Evolutionary conservation across 805 yeast species (phyloP).

Genomic region (Starmerella sp.): DNA sequence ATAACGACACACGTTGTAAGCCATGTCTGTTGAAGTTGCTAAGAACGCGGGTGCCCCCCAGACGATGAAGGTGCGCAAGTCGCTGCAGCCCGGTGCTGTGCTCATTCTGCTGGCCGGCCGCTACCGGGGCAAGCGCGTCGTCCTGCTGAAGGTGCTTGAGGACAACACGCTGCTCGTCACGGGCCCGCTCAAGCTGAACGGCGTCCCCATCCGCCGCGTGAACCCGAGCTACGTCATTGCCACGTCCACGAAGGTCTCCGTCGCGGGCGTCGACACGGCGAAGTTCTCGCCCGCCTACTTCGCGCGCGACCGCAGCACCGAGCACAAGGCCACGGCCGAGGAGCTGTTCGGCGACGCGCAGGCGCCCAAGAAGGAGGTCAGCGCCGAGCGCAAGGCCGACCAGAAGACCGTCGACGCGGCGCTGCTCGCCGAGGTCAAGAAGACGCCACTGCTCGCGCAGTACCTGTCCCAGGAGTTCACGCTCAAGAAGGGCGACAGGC

Average conservation of each 20-base stretch:
- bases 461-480: conserved; percentile 93
- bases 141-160: conserved; percentile 89
- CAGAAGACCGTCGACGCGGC: conserved; percentile 93
- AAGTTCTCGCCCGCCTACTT: conserved; percentile 92
- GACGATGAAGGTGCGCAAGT: conserved; percentile 91
- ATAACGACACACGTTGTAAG: not conserved
- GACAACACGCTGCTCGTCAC: conserved; percentile 95
- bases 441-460: conserved; percentile 93
- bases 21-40: conserved; percentile 3
- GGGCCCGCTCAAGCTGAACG: conserved; percentile 99
- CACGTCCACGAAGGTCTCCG: conserved; percentile 83
- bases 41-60: conserved; percentile 78
- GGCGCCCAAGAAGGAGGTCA: conserved; percentile 72
- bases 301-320: conserved; percentile 84
- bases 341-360: conserved; percentile 78
- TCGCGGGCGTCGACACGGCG: conserved; percentile 59
- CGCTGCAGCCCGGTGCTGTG: conserved; percentile 96
- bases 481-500: conserved; percentile 95
- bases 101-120: conserved; percentile 96
- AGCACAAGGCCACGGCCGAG: conserved; percentile 69
- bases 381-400: conserved; percentile 90
- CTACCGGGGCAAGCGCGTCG: conserved; percentile 99
- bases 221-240: conserved; percentile 98
- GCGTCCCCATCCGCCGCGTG: conserved; percentile 99
- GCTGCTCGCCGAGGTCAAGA: conserved; percentile 85